These are phyloP conservation scores for Botryosphaeria dothidea DNA, from an alignment of 2,329 filamentous ascomycete species.

Conservation along the genomic window DNA sequence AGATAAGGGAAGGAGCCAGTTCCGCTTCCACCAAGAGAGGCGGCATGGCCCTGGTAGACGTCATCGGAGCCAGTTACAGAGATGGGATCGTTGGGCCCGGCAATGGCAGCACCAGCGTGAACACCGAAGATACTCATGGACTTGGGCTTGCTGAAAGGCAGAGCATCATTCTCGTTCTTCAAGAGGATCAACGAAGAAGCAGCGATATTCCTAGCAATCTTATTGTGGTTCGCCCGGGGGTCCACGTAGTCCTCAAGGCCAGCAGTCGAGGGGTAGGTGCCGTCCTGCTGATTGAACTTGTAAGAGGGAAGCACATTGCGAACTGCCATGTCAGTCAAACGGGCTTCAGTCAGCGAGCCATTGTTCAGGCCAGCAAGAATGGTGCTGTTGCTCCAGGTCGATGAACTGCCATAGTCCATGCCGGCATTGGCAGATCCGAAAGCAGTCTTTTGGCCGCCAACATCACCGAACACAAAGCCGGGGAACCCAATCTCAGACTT, in stretches of 20 bases:
- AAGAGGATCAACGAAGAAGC: constrained; percentile 45
- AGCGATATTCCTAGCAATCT: constrained; percentile 41
- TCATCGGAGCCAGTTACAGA: constrained; percentile 28
- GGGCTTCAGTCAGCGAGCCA: constrained; percentile 40
- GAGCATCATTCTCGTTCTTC: constrained; percentile 51
- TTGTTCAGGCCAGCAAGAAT: constrained; percentile 42
- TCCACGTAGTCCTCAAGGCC: constrained; percentile 16
- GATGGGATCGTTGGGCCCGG: constrained; percentile 46
- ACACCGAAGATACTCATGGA: constrained; percentile 53
- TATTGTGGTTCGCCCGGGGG: constrained; percentile 37
- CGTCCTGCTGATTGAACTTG: constrained; percentile 45
- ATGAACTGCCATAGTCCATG: constrained; percentile 24
- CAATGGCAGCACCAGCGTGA: constrained; percentile 49
- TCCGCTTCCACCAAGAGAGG: constrained; percentile 44
- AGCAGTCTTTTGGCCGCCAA: constrained; percentile 31
- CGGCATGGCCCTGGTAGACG: constrained; percentile 46
- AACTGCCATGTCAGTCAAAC: constrained; percentile 49
- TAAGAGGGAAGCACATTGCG: constrained; percentile 51
- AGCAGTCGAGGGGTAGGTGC: constrained; percentile 42
- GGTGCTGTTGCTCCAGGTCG: constrained; percentile 26
- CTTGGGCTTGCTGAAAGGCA: constrained; percentile 55
- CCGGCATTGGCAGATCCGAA: constrained; percentile 31
- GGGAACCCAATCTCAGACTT: constrained; percentile 50
- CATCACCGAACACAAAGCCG: constrained; percentile 28
- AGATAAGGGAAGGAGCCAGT: constrained; percentile 41